phyloP scores from a whole-genome alignment of 768 basidiomycete species.

The Rhodocollybia butyracea region DNA sequence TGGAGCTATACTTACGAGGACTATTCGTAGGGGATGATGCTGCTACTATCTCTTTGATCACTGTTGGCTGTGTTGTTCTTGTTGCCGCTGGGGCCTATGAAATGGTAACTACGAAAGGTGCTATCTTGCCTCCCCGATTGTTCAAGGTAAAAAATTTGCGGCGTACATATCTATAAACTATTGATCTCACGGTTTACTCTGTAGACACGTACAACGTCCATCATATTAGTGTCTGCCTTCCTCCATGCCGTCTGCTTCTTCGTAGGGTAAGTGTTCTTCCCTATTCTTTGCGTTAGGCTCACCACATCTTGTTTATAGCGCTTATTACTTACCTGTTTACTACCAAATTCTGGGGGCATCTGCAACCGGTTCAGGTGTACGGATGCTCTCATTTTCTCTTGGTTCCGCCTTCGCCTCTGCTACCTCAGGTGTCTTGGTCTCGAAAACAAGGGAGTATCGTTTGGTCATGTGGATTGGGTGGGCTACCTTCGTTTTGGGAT shows the following conservation, averaged over 20 bases:
- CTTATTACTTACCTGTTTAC: slow-evolving; percentile 57
- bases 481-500: slow-evolving; percentile 56
- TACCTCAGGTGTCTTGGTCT: slow-evolving; percentile 52
- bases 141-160: slow-evolving; percentile 60
- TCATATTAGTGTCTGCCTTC: slow-evolving; percentile 66
- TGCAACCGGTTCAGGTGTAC: slow-evolving; percentile 49
- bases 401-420: slow-evolving; percentile 53
- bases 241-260: slow-evolving; percentile 60
- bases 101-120: slow-evolving; percentile 55
- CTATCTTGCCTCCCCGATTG: slow-evolving; percentile 71
- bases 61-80: slow-evolving; percentile 53
- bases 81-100: slow-evolving; percentile 57
- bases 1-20: too few species aligned
- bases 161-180: not conserved
- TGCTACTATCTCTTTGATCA: slow-evolving; percentile 61
- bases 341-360: slow-evolving; percentile 77
- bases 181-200: too few species aligned
- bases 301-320: not conserved
- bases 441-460: slow-evolving; percentile 57
- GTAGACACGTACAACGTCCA: not conserved
- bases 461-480: slow-evolving; percentile 60
- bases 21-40: slow-evolving; percentile 40
- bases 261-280: slow-evolving; percentile 25
- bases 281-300: not conserved
- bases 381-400: slow-evolving; percentile 71